phyloP scores from a whole-genome alignment of 2,329 filamentous ascomycete species.

The Cryphonectria carpinicola region DNA sequence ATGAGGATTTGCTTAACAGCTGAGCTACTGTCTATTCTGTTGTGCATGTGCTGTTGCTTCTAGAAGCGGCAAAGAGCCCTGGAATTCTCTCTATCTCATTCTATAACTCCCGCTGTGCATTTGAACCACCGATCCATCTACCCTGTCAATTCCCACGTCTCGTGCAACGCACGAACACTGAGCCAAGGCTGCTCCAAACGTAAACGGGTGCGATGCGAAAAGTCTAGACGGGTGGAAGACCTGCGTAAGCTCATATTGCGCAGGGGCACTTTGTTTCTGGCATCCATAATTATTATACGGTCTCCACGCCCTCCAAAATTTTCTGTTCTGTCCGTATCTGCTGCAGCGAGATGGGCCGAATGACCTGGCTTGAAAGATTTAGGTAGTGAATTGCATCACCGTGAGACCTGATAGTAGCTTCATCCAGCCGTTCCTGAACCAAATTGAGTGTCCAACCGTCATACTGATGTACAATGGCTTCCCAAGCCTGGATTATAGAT shows the following conservation, averaged over 20 bases:
- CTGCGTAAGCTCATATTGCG: conserved; percentile 4
- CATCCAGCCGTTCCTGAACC: conserved; percentile 34
- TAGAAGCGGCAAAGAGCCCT: too few relatives aligned
- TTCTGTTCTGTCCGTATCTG: conserved; percentile 39
- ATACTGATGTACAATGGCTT: conserved; percentile 35
- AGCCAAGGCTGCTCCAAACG: neutral
- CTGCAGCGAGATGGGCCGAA: conserved; percentile 40
- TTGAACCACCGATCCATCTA: too few relatives aligned
- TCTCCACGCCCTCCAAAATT: conserved; percentile 32
- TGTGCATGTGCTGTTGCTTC: too few relatives aligned
- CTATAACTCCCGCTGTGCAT: too few relatives aligned
- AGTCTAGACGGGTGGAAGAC: neutral
- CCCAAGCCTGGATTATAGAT: conserved; percentile 35
- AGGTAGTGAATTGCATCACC: conserved; percentile 39
- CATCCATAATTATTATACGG: conserved; percentile 18
- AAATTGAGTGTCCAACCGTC: conserved; percentile 30
- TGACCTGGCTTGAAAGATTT: conserved; percentile 35
- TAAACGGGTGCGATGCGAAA: conserved; percentile 1
- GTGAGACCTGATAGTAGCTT: conserved; percentile 36
- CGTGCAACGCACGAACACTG: too few relatives aligned
- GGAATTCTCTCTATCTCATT: too few relatives aligned
- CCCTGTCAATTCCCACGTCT: too few relatives aligned
- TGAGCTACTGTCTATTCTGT: too few relatives aligned
- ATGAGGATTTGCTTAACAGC: too few relatives aligned
- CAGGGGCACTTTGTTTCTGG: conserved; percentile 9